phyloP scores from a whole-genome alignment of 768 basidiomycete species.

The Hortiboletus campestris region DNA sequence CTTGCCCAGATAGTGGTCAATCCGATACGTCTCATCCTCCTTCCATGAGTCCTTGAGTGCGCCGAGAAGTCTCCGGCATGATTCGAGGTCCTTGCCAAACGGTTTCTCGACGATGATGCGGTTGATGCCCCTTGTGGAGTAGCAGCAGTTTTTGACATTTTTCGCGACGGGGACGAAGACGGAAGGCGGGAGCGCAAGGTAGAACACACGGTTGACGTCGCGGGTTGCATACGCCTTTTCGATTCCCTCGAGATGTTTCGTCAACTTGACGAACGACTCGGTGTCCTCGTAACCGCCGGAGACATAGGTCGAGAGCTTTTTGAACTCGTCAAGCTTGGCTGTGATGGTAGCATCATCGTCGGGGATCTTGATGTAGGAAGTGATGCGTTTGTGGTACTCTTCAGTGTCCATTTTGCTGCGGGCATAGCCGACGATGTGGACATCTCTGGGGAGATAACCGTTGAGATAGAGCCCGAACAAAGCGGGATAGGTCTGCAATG shows the following conservation, averaged over 20 bases:
- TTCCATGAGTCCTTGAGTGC: slow-evolving; percentile 85
- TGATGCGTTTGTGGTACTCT: slow-evolving; percentile 83
- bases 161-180: slow-evolving; percentile 91
- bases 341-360: slow-evolving; percentile 58
- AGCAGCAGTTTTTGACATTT: slow-evolving; percentile 80
- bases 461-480: slow-evolving; percentile 85
- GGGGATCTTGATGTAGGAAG: slow-evolving; percentile 80
- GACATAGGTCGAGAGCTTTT: slow-evolving; percentile 74
- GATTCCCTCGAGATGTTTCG: slow-evolving; percentile 71
- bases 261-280: slow-evolving; percentile 73
- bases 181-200: slow-evolving; percentile 95
- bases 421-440: slow-evolving; percentile 94
- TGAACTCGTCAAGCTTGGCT: slow-evolving; percentile 78
- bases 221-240: slow-evolving; percentile 67
- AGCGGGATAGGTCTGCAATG: slow-evolving; percentile 84
- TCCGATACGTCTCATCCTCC: slow-evolving; percentile 98
- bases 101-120: slow-evolving; percentile 98
- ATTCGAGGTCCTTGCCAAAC: slow-evolving; percentile 92
- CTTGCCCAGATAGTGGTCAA: slow-evolving; percentile 99
- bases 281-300: slow-evolving; percentile 87
- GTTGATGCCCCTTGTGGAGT: slow-evolving; percentile 70
- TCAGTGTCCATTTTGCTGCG: slow-evolving; percentile 88
- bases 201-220: slow-evolving; percentile 84
- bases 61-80: slow-evolving; percentile 72
- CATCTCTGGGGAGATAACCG: slow-evolving; percentile 75